Base-by-base conservation (phyloP, 768 basidiomycete genomes). In the Rubroboletus pulcherrimus region DNA sequence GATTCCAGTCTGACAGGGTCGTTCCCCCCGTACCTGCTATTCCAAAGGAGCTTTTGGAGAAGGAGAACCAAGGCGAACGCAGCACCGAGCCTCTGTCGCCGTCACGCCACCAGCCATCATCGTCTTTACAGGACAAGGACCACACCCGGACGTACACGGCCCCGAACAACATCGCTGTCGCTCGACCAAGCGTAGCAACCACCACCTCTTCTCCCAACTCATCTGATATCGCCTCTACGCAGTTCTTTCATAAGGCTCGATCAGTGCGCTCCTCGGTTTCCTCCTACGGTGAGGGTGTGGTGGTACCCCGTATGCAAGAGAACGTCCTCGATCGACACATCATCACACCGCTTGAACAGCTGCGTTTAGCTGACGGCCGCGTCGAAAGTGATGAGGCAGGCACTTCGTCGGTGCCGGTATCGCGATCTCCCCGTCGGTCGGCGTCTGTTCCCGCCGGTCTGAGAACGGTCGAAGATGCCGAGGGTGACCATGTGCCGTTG, bases 1-100 rank as follows among this genome's bases (percentile, higher is more conserved):
- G 77, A 61, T 65, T 58, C 38, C 55, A 53, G 30, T 51, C 54
- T 12, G 59, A 61, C 29, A 60, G 64, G 11, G 54, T 57, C 1
- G 75, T 78, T 11, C 85, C 84, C 0, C 86, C 86, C 17, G 82
- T 87, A 0, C 86, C 86, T 38, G 75, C 80, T 8, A 72, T 87
- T 3, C 85, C 85, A 2, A 76, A 78, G 57, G 74, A 78, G 21
- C 60, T 74, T 14, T 49, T 69, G 19, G 44, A 41, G n/a, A 63
- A 54, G 53, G 39, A 6, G 33, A 55, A 53, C 14, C 51, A 49
- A 54, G 26, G 26, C 15, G 54, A 50, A 17, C 60, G 19, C 38
- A 30, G 31, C 48, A 21, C 54, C 34, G 50, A 58, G 7, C 41
- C 46, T 9, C 34, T 53, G 14, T 56, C 58, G 4, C 52, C 56